Base-by-base conservation (phyloP, 345 rosid genomes). In the Syzygium grande region DNA sequence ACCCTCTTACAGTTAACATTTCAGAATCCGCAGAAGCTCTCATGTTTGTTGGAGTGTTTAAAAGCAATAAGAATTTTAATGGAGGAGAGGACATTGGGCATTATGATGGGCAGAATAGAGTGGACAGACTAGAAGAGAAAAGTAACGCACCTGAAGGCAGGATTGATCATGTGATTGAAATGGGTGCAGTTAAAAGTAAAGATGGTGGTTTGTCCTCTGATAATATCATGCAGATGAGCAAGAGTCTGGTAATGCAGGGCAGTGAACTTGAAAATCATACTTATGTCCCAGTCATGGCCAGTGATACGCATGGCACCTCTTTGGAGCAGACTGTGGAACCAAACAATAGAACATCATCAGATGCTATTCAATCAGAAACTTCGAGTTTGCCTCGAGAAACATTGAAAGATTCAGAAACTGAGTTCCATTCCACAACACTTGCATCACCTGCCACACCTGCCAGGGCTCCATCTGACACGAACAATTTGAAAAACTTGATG, bases 1-100 rank as follows among this genome's bases (percentile, higher is more conserved):
- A 94, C 90, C 92, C 98, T 87, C 95, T 94, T 30, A 88, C 95
- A 1, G 90, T 94, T 30, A 94, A 94, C 22, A 85, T 89, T 77
- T 96, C 95, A 30, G 92, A 89, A 68, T 84, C 86, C 55, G 84
- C 68, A 65, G 78, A 78, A 85, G 89, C 86, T 90, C 87, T 87
- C 59, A 41, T 23, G 65, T 30, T 87, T 89, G 86, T 58, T 79
- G 89, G 56, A 87, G 89, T 87, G 87, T 86, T 85, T 85, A 90
- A 86, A 54, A 88, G 79, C 91, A 90, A 84, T 87, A 73, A 13
- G 78, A 80, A 87, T 85, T 86, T 90, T 22, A 87, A 77, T 52
- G 83, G 56, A n/a, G 89, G 25, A 41, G 88, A 85, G 49, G 86
- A 65, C 46, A 73, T 38, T 73, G 49, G 83, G 83, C 83, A 73